Evolutionary conservation across 23 red algal species (phyloP).

Genomic region (Porphyridium purpureum): DNA sequence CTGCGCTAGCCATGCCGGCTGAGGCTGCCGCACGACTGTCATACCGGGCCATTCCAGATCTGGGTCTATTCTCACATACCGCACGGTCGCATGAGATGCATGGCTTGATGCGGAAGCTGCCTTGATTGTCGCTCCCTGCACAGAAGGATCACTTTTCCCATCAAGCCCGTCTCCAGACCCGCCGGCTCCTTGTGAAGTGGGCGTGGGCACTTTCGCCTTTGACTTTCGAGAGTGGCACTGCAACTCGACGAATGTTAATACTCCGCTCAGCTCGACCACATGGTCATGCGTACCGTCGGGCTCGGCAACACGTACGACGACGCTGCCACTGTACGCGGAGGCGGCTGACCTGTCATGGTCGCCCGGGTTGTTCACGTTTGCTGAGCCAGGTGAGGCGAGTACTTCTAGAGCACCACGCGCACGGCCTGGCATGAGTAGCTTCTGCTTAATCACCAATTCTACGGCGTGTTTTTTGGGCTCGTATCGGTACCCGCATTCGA

Average conservation of each 20-base stretch:
- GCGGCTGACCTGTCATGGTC: too few species aligned
- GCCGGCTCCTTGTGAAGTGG: background rate
- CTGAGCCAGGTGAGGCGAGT: too few species aligned
- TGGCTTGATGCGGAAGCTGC: too few species aligned
- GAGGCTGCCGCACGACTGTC: slow-evolving; percentile 2
- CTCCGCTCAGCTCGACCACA: background rate
- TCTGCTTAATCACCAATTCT: background rate
- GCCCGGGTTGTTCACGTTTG: too few species aligned
- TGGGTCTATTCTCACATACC: background rate
- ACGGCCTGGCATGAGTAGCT: background rate
- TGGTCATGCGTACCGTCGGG: background rate
- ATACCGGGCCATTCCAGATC: slow-evolving; percentile 6
- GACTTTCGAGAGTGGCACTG: background rate
- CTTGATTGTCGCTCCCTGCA: too few species aligned
- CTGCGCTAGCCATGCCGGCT: background rate
- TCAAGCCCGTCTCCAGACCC: background rate
- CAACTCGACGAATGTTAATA: background rate
- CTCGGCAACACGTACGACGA: background rate
- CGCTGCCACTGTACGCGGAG: background rate
- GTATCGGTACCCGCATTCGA: background rate
- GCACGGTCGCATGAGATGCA: too few species aligned
- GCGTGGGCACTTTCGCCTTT: background rate
- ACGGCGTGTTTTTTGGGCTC: background rate
- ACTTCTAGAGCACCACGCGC: background rate
- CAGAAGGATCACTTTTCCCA: background rate